Base-by-base conservation (phyloP, 176 grass and related monocot genomes). In the Raddia guianensis region DNA sequence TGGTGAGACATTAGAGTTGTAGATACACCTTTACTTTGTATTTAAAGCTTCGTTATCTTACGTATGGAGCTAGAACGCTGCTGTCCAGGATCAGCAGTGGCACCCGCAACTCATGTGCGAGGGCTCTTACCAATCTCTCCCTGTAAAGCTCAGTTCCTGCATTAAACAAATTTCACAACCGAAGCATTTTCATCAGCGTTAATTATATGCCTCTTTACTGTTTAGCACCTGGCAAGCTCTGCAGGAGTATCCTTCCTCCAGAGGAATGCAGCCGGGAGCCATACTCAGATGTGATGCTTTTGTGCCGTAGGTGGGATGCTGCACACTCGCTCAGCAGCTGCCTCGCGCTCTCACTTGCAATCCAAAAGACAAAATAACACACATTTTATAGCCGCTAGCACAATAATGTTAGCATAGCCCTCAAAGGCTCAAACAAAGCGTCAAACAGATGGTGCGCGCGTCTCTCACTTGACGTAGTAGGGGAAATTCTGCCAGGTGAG, bases 71-170 rank as follows among this genome's bases (percentile, higher is more conserved):
- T 44, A 98, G 84, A 72, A 95, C 79, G 12, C 76, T 95, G 90
- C 96, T 98, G 84, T 95, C 96, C 32, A 98, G 88, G 45, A 98
- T 81, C 33, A 93, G 68, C 18, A 98, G 79, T 2, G 88, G 92
- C 20, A 98, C 96, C 63, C 74, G 68, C 85, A 98, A 91, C 84
- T 95, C 92, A 70, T 75, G 82, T 55, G 96, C 96, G 18, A 95
- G 71, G 66, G 90, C 92, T 91, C 93, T 95, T 71, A 98, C 87
- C 65, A 98, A 66, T 84, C 92, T 93, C 84, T 98, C 96, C 80
- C 90, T 83, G 79, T 91, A 95, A 66, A 98, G 92, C 80, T 98
- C 96, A 78, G 96, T 98, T 93, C 96, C 96, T 98, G 72, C 58
- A 91, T 48, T 60, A 70, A 70, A 82, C 4, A 69, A 69, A 79